Percentiles rank a stretch among this genome's conserved stretches.
Evolutionary conservation across 2,329 filamentous ascomycete genomes (phyloP).

Genomic region (Pyrenophora seminiperda): DNA sequence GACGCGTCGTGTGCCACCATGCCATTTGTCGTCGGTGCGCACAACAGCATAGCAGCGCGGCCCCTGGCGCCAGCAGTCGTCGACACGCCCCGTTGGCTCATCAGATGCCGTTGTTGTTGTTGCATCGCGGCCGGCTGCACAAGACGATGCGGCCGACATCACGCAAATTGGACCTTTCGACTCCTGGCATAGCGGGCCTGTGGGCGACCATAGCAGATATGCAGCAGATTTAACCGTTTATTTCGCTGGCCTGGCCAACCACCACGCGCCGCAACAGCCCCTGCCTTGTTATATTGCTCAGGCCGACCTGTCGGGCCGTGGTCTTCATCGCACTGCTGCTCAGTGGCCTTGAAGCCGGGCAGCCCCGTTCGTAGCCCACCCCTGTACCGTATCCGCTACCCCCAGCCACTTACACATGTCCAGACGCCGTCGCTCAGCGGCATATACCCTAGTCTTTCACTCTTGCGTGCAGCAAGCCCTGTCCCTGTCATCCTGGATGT

Average conservation of each 20-base stretch:
- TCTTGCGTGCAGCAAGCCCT: conserved; percentile 33
- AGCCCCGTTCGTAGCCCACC: conserved; percentile 26
- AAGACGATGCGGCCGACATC: conserved; percentile 26
- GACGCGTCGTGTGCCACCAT: conserved; percentile 7
- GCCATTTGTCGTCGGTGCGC: background rate
- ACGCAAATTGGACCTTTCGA: conserved; percentile 31
- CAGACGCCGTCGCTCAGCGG: conserved; percentile 26
- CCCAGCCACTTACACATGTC: conserved; percentile 34
- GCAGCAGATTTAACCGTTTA: conserved; percentile 45
- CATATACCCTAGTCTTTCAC: conserved; percentile 27
- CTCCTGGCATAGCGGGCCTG: conserved; percentile 23
- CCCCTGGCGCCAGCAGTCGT: background rate
- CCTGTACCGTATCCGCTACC: conserved; percentile 21
- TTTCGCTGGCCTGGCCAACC: conserved; percentile 36
- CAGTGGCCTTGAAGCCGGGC: conserved; percentile 31
- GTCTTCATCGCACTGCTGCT: conserved; percentile 27
- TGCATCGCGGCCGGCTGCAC: conserved; percentile 24
- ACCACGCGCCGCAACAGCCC: conserved; percentile 20
- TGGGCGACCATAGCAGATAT: conserved; percentile 21
- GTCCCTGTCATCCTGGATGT: conserved; percentile 36
- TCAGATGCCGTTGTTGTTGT: conserved; percentile 3
- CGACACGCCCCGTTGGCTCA: background rate
- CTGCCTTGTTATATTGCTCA: conserved; percentile 42
- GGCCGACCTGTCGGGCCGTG: conserved; percentile 38
- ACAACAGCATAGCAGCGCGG: background rate